A percentile compares a stretch with the other conserved stretches of the same genome.
Conservation (phyloP, 164 flowering plant genomes). For the Tetracentron sinense region DNA sequence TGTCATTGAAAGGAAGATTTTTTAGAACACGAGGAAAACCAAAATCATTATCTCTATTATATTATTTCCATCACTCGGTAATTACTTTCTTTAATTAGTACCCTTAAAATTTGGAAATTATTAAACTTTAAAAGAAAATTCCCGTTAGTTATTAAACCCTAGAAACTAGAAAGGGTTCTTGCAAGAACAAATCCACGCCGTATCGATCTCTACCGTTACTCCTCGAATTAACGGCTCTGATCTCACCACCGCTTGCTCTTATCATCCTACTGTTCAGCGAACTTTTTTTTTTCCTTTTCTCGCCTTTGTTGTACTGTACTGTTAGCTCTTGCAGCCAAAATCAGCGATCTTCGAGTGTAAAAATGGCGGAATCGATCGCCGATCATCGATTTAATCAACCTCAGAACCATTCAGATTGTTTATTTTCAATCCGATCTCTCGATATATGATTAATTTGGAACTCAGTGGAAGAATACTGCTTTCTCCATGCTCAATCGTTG, state of each 20-base stretch:
- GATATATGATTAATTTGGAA: conserved; percentile 1
- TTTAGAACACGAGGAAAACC: too few species aligned
- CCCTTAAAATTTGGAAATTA: too few species aligned
- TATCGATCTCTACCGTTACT: conserved; percentile 29
- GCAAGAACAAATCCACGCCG: conserved; percentile 38
- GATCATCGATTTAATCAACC: neutral
- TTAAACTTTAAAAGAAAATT: too few species aligned
- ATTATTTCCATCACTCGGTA: too few species aligned
- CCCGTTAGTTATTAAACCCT: too few species aligned
- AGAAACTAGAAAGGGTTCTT: conserved; percentile 61
- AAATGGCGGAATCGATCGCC: conserved; percentile 12
- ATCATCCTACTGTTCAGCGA: conserved; percentile 4
- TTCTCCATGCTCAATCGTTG: conserved; percentile 3
- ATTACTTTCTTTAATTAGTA: too few species aligned
- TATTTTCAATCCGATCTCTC: conserved; percentile 2
- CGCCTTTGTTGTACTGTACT: neutral
- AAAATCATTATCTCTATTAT: too few species aligned
- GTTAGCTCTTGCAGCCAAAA: too few species aligned
- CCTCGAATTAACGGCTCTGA: conserved; percentile 12
- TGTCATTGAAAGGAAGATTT: too few species aligned
- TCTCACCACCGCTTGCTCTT: neutral
- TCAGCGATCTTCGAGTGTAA: neutral
- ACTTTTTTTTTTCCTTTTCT: conserved; percentile 3
- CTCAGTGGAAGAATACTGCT: neutral
- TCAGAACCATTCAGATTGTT: neutral